phyloP scores from a whole-genome alignment of 176 grass and related monocot species.

The Avena insularis region DNA sequence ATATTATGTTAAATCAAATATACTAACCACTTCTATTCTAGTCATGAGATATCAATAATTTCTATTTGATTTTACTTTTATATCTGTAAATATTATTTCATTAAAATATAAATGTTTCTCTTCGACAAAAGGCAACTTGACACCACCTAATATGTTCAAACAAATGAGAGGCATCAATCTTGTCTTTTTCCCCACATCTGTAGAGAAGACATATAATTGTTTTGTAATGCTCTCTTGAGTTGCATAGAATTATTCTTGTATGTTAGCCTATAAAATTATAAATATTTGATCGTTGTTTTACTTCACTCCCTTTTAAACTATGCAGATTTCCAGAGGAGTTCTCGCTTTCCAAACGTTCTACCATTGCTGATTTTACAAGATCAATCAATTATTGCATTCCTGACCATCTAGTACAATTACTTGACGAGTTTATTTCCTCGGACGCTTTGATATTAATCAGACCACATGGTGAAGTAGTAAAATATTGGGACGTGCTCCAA shows the following conservation, averaged over 20 bases:
- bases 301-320: background rate
- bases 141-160: background rate
- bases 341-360: background rate
- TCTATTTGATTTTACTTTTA: no score
- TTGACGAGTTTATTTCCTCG: background rate
- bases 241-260: background rate
- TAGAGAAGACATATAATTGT: background rate
- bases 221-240: background rate
- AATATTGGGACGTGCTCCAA: background rate
- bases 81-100: background rate
- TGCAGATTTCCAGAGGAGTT: background rate
- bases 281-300: background rate
- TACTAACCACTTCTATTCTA: no score
- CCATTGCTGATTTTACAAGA: constrained; percentile 6
- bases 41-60: no score
- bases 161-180: background rate
- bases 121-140: background rate
- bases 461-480: background rate
- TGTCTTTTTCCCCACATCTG: background rate
- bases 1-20: background rate
- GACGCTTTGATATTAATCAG: background rate
- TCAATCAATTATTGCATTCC: constrained; percentile 7
- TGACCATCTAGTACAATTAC: background rate
- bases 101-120: background rate
- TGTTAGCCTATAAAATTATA: background rate